These are phyloP conservation scores for Grigorovia transvaalensis DNA, from an alignment of 805 yeast species.

Conservation along the genomic window DNA sequence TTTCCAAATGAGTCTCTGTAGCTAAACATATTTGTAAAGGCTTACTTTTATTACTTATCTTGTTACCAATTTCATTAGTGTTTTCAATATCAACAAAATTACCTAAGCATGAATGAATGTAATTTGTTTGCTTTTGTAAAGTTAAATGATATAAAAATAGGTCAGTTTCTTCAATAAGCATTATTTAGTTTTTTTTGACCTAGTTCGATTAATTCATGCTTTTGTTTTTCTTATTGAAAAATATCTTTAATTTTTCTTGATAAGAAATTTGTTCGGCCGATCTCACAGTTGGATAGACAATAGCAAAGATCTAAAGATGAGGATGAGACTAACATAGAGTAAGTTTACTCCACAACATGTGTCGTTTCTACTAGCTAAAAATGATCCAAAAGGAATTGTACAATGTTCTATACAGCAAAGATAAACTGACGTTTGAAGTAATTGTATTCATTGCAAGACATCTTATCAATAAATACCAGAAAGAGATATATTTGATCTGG, in stretches of 20 bases:
- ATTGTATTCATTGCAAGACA: no score
- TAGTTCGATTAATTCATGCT: background rate
- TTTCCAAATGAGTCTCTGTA: slow-evolving; percentile 22
- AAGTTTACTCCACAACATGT: no score
- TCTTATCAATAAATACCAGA: background rate
- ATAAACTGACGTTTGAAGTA: no score
- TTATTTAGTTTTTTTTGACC: background rate
- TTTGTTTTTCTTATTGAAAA: background rate
- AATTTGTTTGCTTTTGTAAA: slow-evolving; percentile 47
- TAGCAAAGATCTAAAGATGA: no score
- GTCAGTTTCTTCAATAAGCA: slow-evolving; percentile 14
- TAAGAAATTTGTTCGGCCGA: no score
- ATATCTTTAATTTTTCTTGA: no score
- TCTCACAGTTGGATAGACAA: no score
- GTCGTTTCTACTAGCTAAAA: no score
- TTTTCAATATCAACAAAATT: slow-evolving; percentile 42
- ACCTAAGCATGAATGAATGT: slow-evolving; percentile 52
- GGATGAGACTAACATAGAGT: no score
- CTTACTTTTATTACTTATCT: slow-evolving; percentile 1
- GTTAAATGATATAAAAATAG: slow-evolving; percentile 53
- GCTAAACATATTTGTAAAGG: slow-evolving; percentile 26
- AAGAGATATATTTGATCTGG: background rate
- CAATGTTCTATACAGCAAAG: no score
- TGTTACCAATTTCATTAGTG: background rate
- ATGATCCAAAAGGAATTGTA: no score